A percentile compares a stretch with the other conserved stretches of the same genome.
phyloP scores from a whole-genome alignment of 768 basidiomycete genomes.

The Tubosaeta sp. region DNA sequence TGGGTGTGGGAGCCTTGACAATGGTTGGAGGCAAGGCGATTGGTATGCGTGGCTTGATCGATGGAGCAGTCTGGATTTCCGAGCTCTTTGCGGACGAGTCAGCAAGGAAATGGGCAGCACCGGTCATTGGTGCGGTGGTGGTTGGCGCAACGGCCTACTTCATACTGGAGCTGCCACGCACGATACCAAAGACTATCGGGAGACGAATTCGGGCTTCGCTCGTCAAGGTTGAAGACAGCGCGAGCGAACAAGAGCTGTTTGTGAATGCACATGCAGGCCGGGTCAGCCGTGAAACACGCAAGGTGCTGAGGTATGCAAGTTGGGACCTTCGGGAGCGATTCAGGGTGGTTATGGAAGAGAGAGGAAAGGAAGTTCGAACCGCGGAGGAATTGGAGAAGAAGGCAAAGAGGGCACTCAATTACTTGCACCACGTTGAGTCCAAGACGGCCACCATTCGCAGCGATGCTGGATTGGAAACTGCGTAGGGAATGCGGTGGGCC shows the following conservation, averaged over 20 bases:
- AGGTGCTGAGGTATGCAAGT: slow-evolving; percentile 84
- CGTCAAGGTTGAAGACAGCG: slow-evolving; percentile 39
- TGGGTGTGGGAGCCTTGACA: slow-evolving; percentile 81
- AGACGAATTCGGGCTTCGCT: slow-evolving; percentile 72
- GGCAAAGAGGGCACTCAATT: slow-evolving; percentile 66
- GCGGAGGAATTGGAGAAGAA: slow-evolving; percentile 73
- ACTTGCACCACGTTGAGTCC: slow-evolving; percentile 53
- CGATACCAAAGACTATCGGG: slow-evolving; percentile 88
- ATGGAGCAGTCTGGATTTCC: slow-evolving; percentile 67
- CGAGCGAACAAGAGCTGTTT: slow-evolving; percentile 53
- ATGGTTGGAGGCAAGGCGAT: slow-evolving; percentile 84
- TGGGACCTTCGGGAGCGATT: slow-evolving; percentile 89
- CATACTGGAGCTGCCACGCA: slow-evolving; percentile 79
- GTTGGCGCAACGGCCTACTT: slow-evolving; percentile 77
- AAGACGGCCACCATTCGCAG: slow-evolving; percentile 40
- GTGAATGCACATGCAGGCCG: slow-evolving; percentile 65
- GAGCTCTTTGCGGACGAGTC: slow-evolving; percentile 80
- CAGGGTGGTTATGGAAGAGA: slow-evolving; percentile 73
- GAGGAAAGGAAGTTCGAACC: slow-evolving; percentile 67
- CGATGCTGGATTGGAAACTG: slow-evolving; percentile 18
- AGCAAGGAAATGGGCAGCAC: slow-evolving; percentile 82
- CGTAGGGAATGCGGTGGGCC: neutral
- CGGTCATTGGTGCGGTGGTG: slow-evolving; percentile 72
- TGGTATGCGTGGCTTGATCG: slow-evolving; percentile 71
- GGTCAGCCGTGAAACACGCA: slow-evolving; percentile 81